A percentile compares a stretch with the other conserved stretches of the same genome.
phyloP scores from a whole-genome alignment of 2,329 filamentous ascomycete species.

The Fusarium duplospermum region DNA sequence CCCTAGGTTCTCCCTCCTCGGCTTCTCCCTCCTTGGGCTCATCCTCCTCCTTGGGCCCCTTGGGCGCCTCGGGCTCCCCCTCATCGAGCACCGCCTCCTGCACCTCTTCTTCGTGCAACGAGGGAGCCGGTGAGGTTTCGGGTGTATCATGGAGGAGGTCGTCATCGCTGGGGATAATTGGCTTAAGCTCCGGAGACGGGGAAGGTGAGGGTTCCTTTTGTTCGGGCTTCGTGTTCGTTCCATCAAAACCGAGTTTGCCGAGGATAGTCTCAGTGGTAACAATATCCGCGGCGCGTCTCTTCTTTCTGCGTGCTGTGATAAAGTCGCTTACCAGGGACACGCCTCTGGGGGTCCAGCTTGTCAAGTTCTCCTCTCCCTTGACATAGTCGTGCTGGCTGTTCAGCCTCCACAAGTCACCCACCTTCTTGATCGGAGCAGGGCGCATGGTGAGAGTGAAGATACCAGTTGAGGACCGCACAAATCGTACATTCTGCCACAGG shows the following conservation, averaged over 20 bases:
- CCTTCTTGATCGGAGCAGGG: constrained; percentile 89
- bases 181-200: constrained; percentile 49
- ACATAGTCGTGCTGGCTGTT: constrained; percentile 95
- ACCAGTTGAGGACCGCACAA: constrained; percentile 86
- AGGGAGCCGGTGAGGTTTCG: constrained; percentile 60
- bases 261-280: constrained; percentile 78
- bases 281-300: constrained; percentile 80
- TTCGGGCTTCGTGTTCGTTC: constrained; percentile 49
- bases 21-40: constrained; percentile 30
- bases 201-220: constrained; percentile 54
- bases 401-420: constrained; percentile 95
- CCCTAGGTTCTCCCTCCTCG: neutral
- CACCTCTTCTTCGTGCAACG: constrained; percentile 47
- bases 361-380: constrained; percentile 91
- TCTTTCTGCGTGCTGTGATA: constrained; percentile 78
- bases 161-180: constrained; percentile 64
- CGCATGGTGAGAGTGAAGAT: constrained; percentile 90
- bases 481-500: constrained; percentile 84
- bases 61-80: neutral
- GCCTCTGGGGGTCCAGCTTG: constrained; percentile 87
- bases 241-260: constrained; percentile 65
- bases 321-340: constrained; percentile 93
- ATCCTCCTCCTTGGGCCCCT: neutral
- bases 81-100: neutral
- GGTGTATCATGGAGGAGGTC: constrained; percentile 70